Conservation (phyloP, 2,329 filamentous ascomycete genomes). For the Neocatenulostroma microsporum region DNA sequence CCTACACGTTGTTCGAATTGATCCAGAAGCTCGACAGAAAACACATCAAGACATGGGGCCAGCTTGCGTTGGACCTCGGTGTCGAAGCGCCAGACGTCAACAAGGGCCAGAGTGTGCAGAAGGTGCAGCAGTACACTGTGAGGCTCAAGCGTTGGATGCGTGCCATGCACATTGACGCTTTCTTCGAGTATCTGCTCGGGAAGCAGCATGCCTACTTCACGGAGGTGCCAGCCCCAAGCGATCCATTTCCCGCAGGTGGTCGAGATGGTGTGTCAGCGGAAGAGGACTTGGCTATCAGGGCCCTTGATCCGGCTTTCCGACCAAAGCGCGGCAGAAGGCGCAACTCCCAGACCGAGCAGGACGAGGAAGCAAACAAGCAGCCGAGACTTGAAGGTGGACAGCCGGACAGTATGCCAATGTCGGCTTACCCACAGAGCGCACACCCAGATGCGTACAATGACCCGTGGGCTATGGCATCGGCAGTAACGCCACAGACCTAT, state of each 20-base stretch:
- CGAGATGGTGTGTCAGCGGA: conserved; percentile 78
- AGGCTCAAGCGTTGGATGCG: conserved; percentile 94
- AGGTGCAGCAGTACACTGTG: conserved; percentile 91
- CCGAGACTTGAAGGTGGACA: conserved; percentile 28
- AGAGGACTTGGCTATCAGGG: conserved; percentile 80
- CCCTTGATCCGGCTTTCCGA: conserved; percentile 67
- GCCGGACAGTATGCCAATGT: conserved; percentile 25
- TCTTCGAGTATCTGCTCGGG: conserved; percentile 80
- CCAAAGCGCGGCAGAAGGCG: conserved; percentile 53
- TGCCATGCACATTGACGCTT: conserved; percentile 75
- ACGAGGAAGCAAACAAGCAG: conserved; percentile 21
- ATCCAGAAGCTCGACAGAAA: conserved; percentile 70
- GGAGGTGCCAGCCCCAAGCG: conserved; percentile 59
- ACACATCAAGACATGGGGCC: conserved; percentile 88
- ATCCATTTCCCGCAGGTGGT: conserved; percentile 55
- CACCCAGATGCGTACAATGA: conserved; percentile 50
- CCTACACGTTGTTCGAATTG: conserved; percentile 67
- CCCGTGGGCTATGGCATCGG: conserved; percentile 39
- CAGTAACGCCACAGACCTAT: conserved; percentile 31
- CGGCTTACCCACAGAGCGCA: conserved; percentile 45
- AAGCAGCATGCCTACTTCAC: conserved; percentile 74
- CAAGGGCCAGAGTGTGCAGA: conserved; percentile 75
- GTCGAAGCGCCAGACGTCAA: conserved; percentile 75
- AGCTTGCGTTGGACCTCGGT: conserved; percentile 76
- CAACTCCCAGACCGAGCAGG: conserved; percentile 25